phyloP scores from a whole-genome alignment of 768 basidiomycete species.

The Ephemerocybe angulata region DNA sequence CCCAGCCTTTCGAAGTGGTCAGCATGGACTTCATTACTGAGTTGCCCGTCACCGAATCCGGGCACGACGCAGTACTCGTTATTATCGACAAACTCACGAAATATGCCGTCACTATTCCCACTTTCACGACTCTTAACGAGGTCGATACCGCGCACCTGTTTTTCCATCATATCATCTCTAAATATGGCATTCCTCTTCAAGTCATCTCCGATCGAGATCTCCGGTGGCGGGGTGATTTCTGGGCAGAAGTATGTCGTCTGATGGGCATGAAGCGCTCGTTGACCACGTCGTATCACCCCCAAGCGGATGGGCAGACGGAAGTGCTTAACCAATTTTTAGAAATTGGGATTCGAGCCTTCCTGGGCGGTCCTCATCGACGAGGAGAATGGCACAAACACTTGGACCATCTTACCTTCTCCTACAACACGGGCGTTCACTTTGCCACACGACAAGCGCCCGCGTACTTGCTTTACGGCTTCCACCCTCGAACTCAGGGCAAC shows the following conservation, averaged over 20 bases:
- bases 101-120: constrained; percentile 37
- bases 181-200: constrained; percentile 23
- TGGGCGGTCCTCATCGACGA: too few relatives aligned
- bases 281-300: constrained; percentile 27
- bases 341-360: too few relatives aligned
- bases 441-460: too few relatives aligned
- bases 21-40: constrained; percentile 34
- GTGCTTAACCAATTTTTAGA: constrained; percentile 28
- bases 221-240: constrained; percentile 24
- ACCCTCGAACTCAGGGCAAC: too few relatives aligned
- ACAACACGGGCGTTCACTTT: too few relatives aligned
- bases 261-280: constrained; percentile 23
- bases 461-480: too few relatives aligned
- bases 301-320: constrained; percentile 37
- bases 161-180: constrained; percentile 22
- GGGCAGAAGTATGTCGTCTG: constrained; percentile 22
- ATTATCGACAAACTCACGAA: constrained; percentile 38
- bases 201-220: constrained; percentile 28
- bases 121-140: constrained; percentile 19
- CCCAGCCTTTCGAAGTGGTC: constrained; percentile 26
- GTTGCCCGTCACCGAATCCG: constrained; percentile 24
- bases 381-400: too few relatives aligned
- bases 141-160: constrained; percentile 27
- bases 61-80: constrained; percentile 27
- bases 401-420: too few relatives aligned